A percentile compares a stretch with the other conserved stretches of the same genome.
These are phyloP conservation scores for Hibiscus tridactylites DNA, from an alignment of 345 rosid genomes.

Conservation along the genomic window DNA sequence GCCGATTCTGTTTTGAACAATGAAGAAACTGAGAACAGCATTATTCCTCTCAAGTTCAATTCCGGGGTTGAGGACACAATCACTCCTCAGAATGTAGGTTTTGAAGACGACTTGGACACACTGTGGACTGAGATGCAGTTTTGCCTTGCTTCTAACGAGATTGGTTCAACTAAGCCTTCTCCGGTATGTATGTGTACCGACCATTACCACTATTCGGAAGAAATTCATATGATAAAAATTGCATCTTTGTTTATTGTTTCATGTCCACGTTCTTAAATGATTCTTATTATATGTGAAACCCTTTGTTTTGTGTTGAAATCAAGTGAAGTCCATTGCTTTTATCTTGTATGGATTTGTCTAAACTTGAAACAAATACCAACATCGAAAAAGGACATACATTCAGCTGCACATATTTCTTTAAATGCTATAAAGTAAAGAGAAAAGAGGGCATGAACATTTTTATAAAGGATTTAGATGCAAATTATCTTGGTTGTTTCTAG, in stretches of 20 bases:
- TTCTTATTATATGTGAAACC: neutral
- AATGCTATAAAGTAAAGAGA: too few relatives aligned
- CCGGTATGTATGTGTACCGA: neutral
- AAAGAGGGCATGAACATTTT: neutral
- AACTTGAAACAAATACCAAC: too few relatives aligned
- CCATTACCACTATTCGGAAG: too few relatives aligned
- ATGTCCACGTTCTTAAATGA: neutral
- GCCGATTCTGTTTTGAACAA: neutral
- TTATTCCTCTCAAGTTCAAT: neutral
- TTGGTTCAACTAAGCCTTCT: neutral
- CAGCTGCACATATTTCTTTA: too few relatives aligned
- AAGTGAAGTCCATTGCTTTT: neutral
- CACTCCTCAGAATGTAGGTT: neutral
- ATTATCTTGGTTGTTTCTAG: too few relatives aligned
- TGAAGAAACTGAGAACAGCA: neutral
- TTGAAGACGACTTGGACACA: neutral
- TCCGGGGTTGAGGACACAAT: neutral
- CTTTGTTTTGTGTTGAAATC: neutral
- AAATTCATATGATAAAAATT: neutral
- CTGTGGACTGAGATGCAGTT: constrained; percentile 6
- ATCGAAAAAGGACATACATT: too few relatives aligned
- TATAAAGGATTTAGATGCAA: too few relatives aligned
- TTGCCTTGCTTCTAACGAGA: neutral
- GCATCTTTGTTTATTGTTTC: neutral
- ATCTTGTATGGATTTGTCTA: neutral